These are phyloP conservation scores for Hypoxylon sp. DNA, from an alignment of 2,329 filamentous ascomycete species.

Conservation along the genomic window DNA sequence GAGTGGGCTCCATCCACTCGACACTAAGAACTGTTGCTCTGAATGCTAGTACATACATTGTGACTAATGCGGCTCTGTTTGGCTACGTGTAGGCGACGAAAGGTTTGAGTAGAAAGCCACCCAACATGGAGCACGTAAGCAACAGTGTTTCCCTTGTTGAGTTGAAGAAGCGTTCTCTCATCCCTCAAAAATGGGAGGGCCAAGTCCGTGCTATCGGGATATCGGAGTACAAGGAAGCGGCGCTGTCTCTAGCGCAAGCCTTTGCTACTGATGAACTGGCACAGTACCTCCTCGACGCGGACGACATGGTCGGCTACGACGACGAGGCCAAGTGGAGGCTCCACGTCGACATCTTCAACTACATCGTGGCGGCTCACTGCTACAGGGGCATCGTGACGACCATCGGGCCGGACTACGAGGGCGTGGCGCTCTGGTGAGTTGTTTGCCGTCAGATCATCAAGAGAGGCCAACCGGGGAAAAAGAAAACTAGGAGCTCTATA, in stretches of 20 bases:
- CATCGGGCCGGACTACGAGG: slow-evolving; percentile 81
- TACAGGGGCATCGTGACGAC: slow-evolving; percentile 81
- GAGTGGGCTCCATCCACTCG: slow-evolving; percentile 39
- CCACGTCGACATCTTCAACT: slow-evolving; percentile 83
- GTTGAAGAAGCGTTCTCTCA: slow-evolving; percentile 61
- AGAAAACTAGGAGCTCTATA: slow-evolving; percentile 35
- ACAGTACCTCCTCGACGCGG: slow-evolving; percentile 80
- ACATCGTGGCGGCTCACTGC: slow-evolving; percentile 81
- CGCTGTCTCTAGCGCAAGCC: slow-evolving; percentile 79
- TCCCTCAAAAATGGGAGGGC: slow-evolving; percentile 67
- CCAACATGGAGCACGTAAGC: slow-evolving; percentile 62
- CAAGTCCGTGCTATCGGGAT: slow-evolving; percentile 74
- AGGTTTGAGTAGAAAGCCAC: slow-evolving; percentile 47
- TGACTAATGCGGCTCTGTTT: slow-evolving; percentile 30
- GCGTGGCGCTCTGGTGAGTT: slow-evolving; percentile 82
- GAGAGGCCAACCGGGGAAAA: slow-evolving; percentile 31
- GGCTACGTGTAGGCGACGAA: slow-evolving; percentile 24
- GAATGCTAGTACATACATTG: neutral
- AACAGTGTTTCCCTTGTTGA: slow-evolving; percentile 51
- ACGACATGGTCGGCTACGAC: slow-evolving; percentile 74
- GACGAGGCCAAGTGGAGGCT: slow-evolving; percentile 81
- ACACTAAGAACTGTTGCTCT: neutral
- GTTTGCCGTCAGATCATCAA: slow-evolving; percentile 53
- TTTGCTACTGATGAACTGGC: slow-evolving; percentile 83
- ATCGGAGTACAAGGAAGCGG: slow-evolving; percentile 79